These are phyloP conservation scores for Mycena vulgaris DNA, from an alignment of 768 basidiomycete species.

Conservation along the genomic window DNA sequence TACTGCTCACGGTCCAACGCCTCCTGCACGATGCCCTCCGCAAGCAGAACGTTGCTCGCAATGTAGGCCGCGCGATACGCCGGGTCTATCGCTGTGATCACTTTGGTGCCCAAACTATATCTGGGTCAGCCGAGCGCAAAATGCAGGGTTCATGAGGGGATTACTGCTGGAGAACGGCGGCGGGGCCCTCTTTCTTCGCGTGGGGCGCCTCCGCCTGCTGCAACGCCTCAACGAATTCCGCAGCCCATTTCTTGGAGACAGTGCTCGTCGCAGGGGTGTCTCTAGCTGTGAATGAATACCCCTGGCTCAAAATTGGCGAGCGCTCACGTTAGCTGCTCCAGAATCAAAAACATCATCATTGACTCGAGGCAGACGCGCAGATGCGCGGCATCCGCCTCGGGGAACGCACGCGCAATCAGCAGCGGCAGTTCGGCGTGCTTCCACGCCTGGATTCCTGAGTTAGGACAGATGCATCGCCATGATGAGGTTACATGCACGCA, in stretches of 20 bases:
- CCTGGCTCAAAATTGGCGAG: background rate
- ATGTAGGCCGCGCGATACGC: slow-evolving; percentile 32
- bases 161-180: slow-evolving; percentile 38
- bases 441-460: slow-evolving; percentile 33
- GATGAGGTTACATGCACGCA: background rate
- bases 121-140: background rate
- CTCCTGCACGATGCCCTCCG: slow-evolving; percentile 40
- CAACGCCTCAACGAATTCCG: slow-evolving; percentile 33
- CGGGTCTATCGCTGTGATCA: slow-evolving; percentile 35
- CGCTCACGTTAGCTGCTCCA: slow-evolving; percentile 42
- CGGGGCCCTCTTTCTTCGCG: slow-evolving; percentile 25
- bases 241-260: slow-evolving; percentile 34
- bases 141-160: background rate
- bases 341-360: slow-evolving; percentile 42
- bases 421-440: slow-evolving; percentile 43
- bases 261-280: slow-evolving; percentile 35
- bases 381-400: slow-evolving; percentile 35
- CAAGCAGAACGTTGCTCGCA: slow-evolving; percentile 35
- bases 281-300: slow-evolving; percentile 1
- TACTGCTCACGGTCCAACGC: slow-evolving; percentile 38
- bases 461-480: background rate
- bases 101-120: slow-evolving; percentile 25
- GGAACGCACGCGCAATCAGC: slow-evolving; percentile 39
- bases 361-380: slow-evolving; percentile 38
- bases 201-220: slow-evolving; percentile 21